Evolutionary conservation across 768 basidiomycete genomes (phyloP).

Genomic region (Daedalea quercina): DNA sequence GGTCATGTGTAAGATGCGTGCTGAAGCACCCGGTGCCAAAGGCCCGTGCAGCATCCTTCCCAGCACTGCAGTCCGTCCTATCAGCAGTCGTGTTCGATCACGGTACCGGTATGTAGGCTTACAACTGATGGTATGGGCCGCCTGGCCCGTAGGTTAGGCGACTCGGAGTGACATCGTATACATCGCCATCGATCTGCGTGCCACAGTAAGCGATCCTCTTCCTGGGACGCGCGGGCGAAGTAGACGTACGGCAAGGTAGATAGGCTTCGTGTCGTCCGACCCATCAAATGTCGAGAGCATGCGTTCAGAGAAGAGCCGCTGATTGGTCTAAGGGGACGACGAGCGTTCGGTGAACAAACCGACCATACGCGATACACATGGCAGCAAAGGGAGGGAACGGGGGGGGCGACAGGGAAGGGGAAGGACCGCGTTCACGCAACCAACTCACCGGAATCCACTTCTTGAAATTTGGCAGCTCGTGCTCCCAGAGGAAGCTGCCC

Average conservation of each 20-base stretch:
- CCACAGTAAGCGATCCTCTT: too few species aligned
- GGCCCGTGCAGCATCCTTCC: conserved; percentile 83
- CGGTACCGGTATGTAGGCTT: neutral
- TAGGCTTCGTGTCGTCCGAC: conserved; percentile 48
- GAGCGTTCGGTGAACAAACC: conserved; percentile 8
- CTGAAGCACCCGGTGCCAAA: conserved; percentile 94
- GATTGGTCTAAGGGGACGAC: conserved; percentile 37
- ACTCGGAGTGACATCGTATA: conserved; percentile 86
- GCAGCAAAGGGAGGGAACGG: neutral
- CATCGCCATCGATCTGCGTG: conserved; percentile 79
- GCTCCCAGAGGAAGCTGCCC: conserved; percentile 84
- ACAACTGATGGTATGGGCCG: conserved; percentile 72
- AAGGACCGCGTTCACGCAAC: neutral
- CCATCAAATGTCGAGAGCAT: conserved; percentile 69
- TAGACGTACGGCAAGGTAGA: conserved; percentile 74
- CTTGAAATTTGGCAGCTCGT: conserved; percentile 23
- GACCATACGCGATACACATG: neutral
- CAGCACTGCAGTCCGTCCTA: conserved; percentile 43
- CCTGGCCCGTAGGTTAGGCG: conserved; percentile 80
- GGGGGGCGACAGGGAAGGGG: neutral
- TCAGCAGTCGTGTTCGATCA: too few species aligned
- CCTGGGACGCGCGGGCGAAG: conserved; percentile 6
- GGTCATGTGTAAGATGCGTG: conserved; percentile 85
- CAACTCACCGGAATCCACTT: conserved; percentile 17
- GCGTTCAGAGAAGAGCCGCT: conserved; percentile 70